Evolutionary conservation across 2,329 filamentous ascomycete species (phyloP).

Genomic region (Aspergillus sp.): DNA sequence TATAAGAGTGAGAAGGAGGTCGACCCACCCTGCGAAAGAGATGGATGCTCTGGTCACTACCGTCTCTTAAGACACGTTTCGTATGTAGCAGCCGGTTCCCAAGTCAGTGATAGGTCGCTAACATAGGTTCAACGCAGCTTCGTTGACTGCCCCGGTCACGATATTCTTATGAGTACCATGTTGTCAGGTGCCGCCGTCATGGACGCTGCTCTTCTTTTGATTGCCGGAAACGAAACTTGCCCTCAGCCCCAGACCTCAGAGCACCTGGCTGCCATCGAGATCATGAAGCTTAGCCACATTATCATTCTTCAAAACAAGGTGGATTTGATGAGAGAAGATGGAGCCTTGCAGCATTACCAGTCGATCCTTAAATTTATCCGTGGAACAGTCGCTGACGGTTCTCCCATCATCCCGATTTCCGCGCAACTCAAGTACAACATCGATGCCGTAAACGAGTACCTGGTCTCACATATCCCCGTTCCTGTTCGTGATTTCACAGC

Average conservation of each 20-base stretch:
- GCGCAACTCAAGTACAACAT: slow-evolving; percentile 99
- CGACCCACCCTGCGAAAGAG: slow-evolving; percentile 90
- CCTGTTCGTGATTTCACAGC: slow-evolving; percentile 86
- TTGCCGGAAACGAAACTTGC: slow-evolving; percentile 97
- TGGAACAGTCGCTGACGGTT: slow-evolving; percentile 91
- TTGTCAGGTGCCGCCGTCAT: slow-evolving; percentile 98
- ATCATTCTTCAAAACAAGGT: slow-evolving; percentile 99
- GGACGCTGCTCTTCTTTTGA: slow-evolving; percentile 94
- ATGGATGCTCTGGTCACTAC: slow-evolving; percentile 86
- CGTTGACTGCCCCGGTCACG: slow-evolving; percentile 98
- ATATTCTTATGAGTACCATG: slow-evolving; percentile 99
- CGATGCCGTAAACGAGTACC: slow-evolving; percentile 93
- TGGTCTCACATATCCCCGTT: slow-evolving; percentile 92
- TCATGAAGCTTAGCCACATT: slow-evolving; percentile 99
- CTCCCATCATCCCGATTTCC: slow-evolving; percentile 93
- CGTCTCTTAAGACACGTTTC: slow-evolving; percentile 87
- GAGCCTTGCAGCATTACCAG: slow-evolving; percentile 89
- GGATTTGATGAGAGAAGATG: slow-evolving; percentile 95
- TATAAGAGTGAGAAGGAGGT: slow-evolving; percentile 99
- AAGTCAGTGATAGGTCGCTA: slow-evolving; percentile 8
- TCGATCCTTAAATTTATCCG: slow-evolving; percentile 98
- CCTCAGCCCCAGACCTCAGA: slow-evolving; percentile 98
- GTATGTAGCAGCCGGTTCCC: slow-evolving; percentile 44
- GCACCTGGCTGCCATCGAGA: slow-evolving; percentile 97
- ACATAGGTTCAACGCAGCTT: slow-evolving; percentile 58